Conservation (phyloP, 1,139 yeast species). For the Taphrina flavorubra region DNA sequence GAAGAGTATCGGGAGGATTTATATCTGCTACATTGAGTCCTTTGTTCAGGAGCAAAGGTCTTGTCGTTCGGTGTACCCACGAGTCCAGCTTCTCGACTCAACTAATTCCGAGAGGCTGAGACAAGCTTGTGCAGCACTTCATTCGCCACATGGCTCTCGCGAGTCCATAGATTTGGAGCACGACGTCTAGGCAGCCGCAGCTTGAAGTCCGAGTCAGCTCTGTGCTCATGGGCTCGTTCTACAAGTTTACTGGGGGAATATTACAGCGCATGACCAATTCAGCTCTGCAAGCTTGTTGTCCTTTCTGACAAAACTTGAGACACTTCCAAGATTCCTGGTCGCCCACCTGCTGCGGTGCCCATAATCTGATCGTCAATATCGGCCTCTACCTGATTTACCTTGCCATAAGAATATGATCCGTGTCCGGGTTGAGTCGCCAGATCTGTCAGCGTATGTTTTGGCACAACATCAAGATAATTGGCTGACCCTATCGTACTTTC, state of each 20-base stretch:
- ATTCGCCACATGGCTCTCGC: no score
- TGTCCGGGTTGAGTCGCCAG: constrained; percentile 7
- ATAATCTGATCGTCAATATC: constrained; percentile 36
- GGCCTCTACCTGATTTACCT: constrained; percentile 17
- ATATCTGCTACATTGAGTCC: constrained; percentile 27
- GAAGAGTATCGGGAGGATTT: constrained; percentile 40
- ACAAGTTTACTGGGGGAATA: no score
- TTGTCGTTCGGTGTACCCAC: no score
- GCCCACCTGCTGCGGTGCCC: constrained; percentile 41
- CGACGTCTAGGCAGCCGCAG: no score
- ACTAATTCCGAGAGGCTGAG: no score
- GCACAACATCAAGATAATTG: constrained; percentile 14
- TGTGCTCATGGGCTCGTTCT: no score
- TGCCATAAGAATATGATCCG: constrained; percentile 19
- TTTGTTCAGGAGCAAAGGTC: not conserved
- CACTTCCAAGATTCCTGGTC: constrained; percentile 35
- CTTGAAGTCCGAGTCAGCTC: no score
- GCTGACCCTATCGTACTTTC: constrained; percentile 16
- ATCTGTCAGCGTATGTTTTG: constrained; percentile 35
- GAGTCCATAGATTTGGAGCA: no score
- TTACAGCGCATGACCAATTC: not conserved
- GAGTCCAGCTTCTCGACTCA: no score
- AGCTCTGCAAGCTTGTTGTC: not conserved
- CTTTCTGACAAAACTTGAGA: not conserved
- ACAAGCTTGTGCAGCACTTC: no score